phyloP scores from a whole-genome alignment of 1,284 basidiomycete species.

The Apiotrichum gamsii region DNA sequence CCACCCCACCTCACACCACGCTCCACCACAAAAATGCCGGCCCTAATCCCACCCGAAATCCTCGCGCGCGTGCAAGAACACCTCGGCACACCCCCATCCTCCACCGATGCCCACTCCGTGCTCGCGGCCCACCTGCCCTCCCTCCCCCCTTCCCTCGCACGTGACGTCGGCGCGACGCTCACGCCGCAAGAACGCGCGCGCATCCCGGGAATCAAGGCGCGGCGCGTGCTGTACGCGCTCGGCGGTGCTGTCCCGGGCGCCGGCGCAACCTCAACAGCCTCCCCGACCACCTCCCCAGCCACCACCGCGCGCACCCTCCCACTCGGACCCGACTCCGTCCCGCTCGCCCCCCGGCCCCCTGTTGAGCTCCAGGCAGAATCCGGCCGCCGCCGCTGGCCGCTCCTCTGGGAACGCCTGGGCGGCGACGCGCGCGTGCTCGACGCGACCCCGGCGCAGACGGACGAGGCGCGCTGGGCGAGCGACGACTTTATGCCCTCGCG shows the following conservation, averaged over 20 bases:
- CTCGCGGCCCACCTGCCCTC: too few relatives aligned
- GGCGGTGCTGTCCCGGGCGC: too few relatives aligned
- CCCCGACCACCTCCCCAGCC: neutral
- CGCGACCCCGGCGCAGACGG: constrained; percentile 17
- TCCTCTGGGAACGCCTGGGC: constrained; percentile 44
- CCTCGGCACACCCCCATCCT: neutral
- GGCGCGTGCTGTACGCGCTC: constrained; percentile 35
- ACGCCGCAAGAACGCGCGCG: constrained; percentile 29
- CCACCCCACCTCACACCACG: neutral
- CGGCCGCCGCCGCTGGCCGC: constrained; percentile 39
- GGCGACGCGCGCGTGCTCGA: constrained; percentile 23
- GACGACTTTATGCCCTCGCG: constrained; percentile 26
- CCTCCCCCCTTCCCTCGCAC: too few relatives aligned
- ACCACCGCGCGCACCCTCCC: too few relatives aligned
- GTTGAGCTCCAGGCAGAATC: constrained; percentile 18
- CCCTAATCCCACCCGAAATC: neutral
- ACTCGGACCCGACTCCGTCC: too few relatives aligned
- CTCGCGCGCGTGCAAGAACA: neutral
- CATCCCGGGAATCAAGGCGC: constrained; percentile 34
- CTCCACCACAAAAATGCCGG: too few relatives aligned
- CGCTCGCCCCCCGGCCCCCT: constrained; percentile 9
- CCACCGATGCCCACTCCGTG: neutral
- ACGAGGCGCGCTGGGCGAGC: constrained; percentile 31
- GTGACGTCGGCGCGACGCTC: constrained; percentile 3
- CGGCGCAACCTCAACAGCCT: neutral